Evolutionary conservation across 305 asterid genomes (phyloP), one percentile per base, ranked within the genome.

Genomic region (Fraxinus greggii): DNA sequence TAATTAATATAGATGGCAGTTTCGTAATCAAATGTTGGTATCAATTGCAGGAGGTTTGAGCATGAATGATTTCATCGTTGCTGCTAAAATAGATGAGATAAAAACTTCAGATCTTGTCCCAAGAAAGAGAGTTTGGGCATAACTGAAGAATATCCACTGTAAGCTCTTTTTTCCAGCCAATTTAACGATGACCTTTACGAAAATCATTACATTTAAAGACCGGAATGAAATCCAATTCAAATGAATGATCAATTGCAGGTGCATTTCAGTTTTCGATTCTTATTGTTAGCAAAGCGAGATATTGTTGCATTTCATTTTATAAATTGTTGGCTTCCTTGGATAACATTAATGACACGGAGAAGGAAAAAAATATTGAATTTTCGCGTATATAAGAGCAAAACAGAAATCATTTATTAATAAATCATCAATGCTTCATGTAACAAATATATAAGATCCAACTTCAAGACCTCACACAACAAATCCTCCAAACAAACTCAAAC

Each of bases 51-150:
- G 98, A 72, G 98, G 99, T 23, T 81, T 96, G 85, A 93, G 92
- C 93, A 38, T 89, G 21, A 96, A 96, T 78, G 98, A 96, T 86
- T 96, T 96, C 91, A 96, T 94, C 35, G 91, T 96, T 81, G 98
- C 98, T 74, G 92, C 98, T 77, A 96, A 91, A 83, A 93, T 96
- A 31, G 99, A 96, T 83, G 84, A 81, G 81, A 88, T 96, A 21
- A 91, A 92, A 84, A 87, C 93, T 81, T 86, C 97, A 5, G 99
- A 96, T 84, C 98, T 96, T 31, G 90, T 88, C 82, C 97, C 97
- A 63, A 93, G 93, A 79, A 89, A 83, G 88, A 93, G 98, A 86
- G 94, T 80, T 29, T 94, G 99, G 98, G 97, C 97, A 33, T 95
- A 84, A 84, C 1, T 54, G 13, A 63, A 69, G 48, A 42, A 65